Evolutionary conservation across 1,284 basidiomycete species (phyloP).

Genomic region (Heterobasidion parviporum): DNA sequence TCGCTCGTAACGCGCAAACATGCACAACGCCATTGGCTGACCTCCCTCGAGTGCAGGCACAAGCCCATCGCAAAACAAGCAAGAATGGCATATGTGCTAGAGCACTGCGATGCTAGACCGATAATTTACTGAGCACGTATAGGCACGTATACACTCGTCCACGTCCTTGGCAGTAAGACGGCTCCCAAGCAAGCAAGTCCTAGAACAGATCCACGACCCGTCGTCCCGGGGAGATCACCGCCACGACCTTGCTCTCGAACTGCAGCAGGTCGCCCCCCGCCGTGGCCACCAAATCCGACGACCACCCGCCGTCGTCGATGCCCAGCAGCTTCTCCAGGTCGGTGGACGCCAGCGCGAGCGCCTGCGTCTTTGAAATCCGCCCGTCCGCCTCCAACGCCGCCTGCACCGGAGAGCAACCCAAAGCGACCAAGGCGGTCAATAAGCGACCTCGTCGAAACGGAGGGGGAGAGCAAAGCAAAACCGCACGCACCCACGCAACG

Average conservation of each 20-base stretch:
- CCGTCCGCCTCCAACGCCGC: conserved; percentile 25
- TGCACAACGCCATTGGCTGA: no score
- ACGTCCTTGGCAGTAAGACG: no score
- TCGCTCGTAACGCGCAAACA: no score
- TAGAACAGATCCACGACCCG: conserved; percentile 34
- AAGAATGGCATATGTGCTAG: no score
- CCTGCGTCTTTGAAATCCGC: conserved; percentile 32
- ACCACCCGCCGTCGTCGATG: conserved; percentile 4
- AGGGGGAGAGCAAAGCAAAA: no score
- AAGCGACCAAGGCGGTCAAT: neutral
- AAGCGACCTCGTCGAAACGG: no score
- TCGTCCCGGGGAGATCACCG: conserved; percentile 38
- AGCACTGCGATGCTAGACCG: no score
- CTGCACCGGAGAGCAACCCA: conserved; percentile 5
- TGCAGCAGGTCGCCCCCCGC: conserved; percentile 48
- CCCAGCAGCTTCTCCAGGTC: conserved; percentile 65
- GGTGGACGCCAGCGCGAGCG: conserved; percentile 49
- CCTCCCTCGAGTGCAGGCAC: no score
- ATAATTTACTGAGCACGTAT: no score
- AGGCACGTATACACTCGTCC: no score
- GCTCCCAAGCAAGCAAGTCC: no score
- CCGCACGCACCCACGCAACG: conserved; percentile 38
- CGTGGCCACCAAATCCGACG: conserved; percentile 55
- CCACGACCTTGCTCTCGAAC: conserved; percentile 50
- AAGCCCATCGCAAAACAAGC: no score